phyloP scores from a whole-genome alignment of 306 rosid species.

The Dicorynia guianensis region DNA sequence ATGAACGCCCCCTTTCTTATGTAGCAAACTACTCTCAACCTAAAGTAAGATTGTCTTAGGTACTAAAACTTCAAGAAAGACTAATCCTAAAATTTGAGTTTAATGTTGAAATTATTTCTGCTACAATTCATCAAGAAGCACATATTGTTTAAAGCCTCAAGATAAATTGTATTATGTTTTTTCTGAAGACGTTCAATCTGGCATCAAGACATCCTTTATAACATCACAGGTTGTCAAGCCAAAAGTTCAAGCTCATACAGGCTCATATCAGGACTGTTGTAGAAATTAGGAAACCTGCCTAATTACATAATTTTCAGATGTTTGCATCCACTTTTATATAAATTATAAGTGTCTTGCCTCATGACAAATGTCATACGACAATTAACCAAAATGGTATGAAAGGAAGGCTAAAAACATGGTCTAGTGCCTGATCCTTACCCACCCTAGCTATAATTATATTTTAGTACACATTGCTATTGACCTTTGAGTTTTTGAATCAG shows the following conservation, averaged over 20 bases:
- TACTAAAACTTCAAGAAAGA: constrained; percentile 24
- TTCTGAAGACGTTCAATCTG: constrained; percentile 12
- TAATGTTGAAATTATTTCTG: not conserved
- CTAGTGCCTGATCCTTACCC: not conserved
- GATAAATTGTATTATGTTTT: constrained; percentile 19
- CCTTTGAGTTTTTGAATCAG: not conserved
- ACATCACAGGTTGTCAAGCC: not conserved
- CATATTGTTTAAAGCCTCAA: not conserved
- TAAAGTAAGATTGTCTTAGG: not conserved
- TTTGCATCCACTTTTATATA: too few species aligned
- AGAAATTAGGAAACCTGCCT: too few species aligned
- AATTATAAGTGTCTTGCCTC: too few species aligned
- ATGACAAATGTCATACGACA: not conserved
- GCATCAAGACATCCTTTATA: constrained; percentile 11
- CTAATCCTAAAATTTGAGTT: constrained; percentile 11
- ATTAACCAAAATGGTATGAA: not conserved
- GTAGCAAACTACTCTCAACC: constrained; percentile 16
- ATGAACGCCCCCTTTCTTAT: constrained; percentile 16
- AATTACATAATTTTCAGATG: too few species aligned
- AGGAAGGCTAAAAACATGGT: constrained; percentile 5
- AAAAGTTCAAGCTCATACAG: not conserved
- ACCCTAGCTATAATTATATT: not conserved
- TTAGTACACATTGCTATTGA: not conserved
- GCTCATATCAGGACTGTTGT: not conserved
- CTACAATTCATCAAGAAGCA: not conserved